A percentile compares a stretch with the other conserved stretches of the same genome.
phyloP scores from a whole-genome alignment of 2,329 filamentous ascomycete species.

The Colletotrichum lini region DNA sequence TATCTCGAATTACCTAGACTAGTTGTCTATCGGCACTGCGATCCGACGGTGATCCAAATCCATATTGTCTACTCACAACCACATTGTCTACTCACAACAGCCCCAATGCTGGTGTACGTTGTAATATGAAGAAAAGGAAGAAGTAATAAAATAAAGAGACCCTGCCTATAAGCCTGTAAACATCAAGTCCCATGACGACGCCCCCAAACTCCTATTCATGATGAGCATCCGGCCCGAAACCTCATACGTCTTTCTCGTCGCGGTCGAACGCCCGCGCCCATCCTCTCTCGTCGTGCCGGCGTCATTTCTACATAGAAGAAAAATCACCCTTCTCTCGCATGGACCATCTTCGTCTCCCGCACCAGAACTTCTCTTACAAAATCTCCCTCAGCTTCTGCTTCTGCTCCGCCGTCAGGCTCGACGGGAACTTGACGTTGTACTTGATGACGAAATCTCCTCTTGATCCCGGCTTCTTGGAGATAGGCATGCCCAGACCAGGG shows the following conservation, averaged over 20 bases:
- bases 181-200: not conserved
- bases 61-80: constrained; percentile 8
- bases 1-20: constrained; percentile 29
- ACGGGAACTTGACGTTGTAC: constrained; percentile 94
- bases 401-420: constrained; percentile 80
- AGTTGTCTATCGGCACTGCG: constrained; percentile 17
- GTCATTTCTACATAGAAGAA: not conserved
- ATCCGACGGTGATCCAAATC: not conserved
- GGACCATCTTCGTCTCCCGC: not conserved
- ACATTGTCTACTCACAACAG: constrained; percentile 7
- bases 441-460: constrained; percentile 91
- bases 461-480: constrained; percentile 88
- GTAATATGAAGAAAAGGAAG: no score
- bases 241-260: constrained; percentile 6
- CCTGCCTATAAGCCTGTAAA: constrained; percentile 8
- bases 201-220: constrained; percentile 36
- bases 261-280: constrained; percentile 13
- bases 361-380: constrained; percentile 62
- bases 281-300: not conserved
- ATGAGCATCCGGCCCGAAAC: constrained; percentile 16
- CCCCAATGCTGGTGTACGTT: constrained; percentile 19
- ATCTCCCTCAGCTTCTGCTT: constrained; percentile 87
- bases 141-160: not conserved
- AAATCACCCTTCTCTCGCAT: not conserved
- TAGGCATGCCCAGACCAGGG: constrained; percentile 92